Evolutionary conservation across 495 filamentous ascomycete species (phyloP).

Genomic region (Penicillium flavigenum): DNA sequence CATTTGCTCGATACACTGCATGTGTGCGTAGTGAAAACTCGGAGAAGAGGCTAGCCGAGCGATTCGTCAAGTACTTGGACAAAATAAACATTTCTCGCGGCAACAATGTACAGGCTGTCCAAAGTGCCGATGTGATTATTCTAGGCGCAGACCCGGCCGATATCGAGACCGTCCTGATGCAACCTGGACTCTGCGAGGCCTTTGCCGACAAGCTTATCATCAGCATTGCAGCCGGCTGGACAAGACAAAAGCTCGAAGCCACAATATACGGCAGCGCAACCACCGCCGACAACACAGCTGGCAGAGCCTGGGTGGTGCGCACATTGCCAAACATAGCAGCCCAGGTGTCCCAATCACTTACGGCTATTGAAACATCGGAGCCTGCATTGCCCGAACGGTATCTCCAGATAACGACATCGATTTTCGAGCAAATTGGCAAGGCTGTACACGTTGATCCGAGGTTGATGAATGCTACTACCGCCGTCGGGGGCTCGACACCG

Average conservation of each 20-base stretch:
- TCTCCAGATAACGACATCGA: constrained; percentile 30
- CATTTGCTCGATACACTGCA: constrained; percentile 32
- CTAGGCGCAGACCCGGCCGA: constrained; percentile 36
- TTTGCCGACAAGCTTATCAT: constrained; percentile 36
- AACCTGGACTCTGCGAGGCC: constrained; percentile 27
- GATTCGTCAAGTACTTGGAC: constrained; percentile 19
- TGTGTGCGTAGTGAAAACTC: constrained; percentile 35
- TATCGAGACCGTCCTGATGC: constrained; percentile 26
- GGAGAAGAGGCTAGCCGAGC: constrained; percentile 12
- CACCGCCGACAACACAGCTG: constrained; percentile 9
- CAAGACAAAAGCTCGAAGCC: constrained; percentile 28
- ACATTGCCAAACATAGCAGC: constrained; percentile 44
- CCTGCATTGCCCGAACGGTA: constrained; percentile 24
- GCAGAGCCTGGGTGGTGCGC: constrained; percentile 33
- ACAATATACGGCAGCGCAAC: constrained; percentile 31
- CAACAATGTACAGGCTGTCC: constrained; percentile 25
- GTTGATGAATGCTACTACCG: constrained; percentile 42
- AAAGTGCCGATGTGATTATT: constrained; percentile 29
- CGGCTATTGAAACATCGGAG: constrained; percentile 36
- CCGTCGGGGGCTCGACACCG: constrained; percentile 41
- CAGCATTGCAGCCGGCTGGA: constrained; percentile 47
- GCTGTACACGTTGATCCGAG: constrained; percentile 31
- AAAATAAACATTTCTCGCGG: constrained; percentile 21
- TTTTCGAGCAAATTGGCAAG: constrained; percentile 42
- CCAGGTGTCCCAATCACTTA: constrained; percentile 38